Base-by-base conservation (phyloP, 306 rosid genomes). In the Leucaena leucocephala region DNA sequence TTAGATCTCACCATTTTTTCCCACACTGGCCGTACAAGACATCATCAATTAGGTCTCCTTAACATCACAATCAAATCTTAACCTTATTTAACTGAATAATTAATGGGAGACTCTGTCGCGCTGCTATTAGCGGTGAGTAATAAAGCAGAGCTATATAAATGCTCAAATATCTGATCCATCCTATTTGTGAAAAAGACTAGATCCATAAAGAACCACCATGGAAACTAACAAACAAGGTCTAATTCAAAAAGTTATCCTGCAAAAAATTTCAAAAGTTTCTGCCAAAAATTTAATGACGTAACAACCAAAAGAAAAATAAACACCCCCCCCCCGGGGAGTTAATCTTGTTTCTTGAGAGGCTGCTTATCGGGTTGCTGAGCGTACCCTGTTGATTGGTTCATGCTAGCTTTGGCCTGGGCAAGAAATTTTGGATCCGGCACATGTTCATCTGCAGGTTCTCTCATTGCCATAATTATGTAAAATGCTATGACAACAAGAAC, bases 351-450 rank as follows among this genome's bases (percentile, higher is more conserved):
- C 85, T 90, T 89, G 84, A 70, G 74, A 75, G 87, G 61, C 65
- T 84, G 61, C 65, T 84, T 70, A 16, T 92, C 69, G 58, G 97
- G 76, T 58, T 79, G 75, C 46, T 46, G 91, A 52, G 84, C 70
- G 42, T 84, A 86, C 52, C 75, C 76, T 13, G 80, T n/a, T 44
- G 82, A 27, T 69, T 80, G 91, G 44, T 77, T 90, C 19, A 92
- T 79, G 38, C 97, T 90, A 76, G 96, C 98, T 83, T 94, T 85
- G 70, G 98, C 98, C 66, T 92, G 89, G 0, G 97, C 91, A 40
- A 94, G 86, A 83, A 92, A 94, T 48, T 85, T 80, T n/a, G 97
- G 90, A 81, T 94, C 96, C 4, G 94, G 98, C 82, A 87, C 90
- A 34, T 92, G 97, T 80, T 89, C 87, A 15, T 88, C 85, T 0